Evolutionary conservation across 805 yeast species (phyloP), one percentile per base, ranked within the genome.

Genomic region (Candida awuae): DNA sequence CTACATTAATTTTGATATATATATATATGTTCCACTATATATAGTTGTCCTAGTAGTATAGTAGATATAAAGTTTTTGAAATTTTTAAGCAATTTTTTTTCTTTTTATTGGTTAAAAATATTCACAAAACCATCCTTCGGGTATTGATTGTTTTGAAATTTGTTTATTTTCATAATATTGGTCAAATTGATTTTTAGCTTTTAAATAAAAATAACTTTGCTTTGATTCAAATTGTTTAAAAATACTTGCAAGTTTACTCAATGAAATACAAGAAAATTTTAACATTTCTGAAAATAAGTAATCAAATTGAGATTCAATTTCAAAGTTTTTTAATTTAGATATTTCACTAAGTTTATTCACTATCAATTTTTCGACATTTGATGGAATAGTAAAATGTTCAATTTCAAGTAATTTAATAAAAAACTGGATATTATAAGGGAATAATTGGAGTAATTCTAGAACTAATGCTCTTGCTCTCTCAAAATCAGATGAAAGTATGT

Each of bases 371-470:
- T 29, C 29, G 5, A 29, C 27, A 17, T 52, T 47, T 9, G 60
- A 29, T 5, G 68, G 34, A 25, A 61, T 50, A 12, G 29, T 29
- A 17, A 44, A 18, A 18, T 46, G 41, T 45, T 72, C 76, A 27
- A 74, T 39, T 41, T 62, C 62, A 6, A 73, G 29, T 10, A 74
- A 48, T 47, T 71, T 71, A 12, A 65, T 56, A 43, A 66, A 65
- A 6, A 66, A 46, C 16, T 64, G 64, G 1, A 67, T 30, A 6
- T 63, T 62, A 17, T 63, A 52, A 20, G 65, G 68, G 10, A 50
- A 37, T 1, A 58, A 37, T 19, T 49, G 49, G 8, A 47, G 34
- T 18, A 50, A 21, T 22, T 59, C 58, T 32, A 54, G 26, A 7
- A 45, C 17, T 15, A 66, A 35, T n/a, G 52, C 58, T 34, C 61